Percentiles rank a stretch among this genome's conserved stretches.
phyloP scores from a whole-genome alignment of 2,329 filamentous ascomycete genomes.

The Aulographum hederae region DNA sequence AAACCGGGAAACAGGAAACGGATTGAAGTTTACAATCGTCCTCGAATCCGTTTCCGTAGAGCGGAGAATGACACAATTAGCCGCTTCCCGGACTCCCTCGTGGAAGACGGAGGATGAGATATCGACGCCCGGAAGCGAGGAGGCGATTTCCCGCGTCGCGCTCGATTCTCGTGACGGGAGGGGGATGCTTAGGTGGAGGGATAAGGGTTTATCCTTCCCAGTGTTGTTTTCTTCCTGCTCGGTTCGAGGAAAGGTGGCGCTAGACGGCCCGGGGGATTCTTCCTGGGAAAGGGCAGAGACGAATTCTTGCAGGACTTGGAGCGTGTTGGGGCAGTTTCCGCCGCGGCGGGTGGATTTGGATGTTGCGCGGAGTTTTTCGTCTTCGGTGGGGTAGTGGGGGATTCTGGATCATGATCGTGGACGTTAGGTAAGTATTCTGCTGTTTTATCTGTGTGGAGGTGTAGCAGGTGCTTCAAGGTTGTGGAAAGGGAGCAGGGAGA shows the following conservation, averaged over 20 bases:
- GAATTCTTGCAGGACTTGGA: slow-evolving; percentile 53
- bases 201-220: too few relatives aligned
- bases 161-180: slow-evolving; percentile 36
- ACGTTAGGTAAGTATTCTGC: background rate
- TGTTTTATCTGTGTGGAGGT: too few relatives aligned
- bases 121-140: slow-evolving; percentile 32
- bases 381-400: slow-evolving; percentile 48
- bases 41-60: slow-evolving; percentile 40
- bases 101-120: slow-evolving; percentile 43
- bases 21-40: slow-evolving; percentile 54
- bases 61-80: slow-evolving; percentile 52
- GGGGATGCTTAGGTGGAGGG: slow-evolving; percentile 22
- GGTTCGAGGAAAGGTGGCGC: too few relatives aligned
- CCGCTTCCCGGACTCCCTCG: slow-evolving; percentile 32
- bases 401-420: slow-evolving; percentile 32
- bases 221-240: too few relatives aligned
- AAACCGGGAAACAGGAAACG: too few relatives aligned
- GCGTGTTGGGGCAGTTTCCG: slow-evolving; percentile 54
- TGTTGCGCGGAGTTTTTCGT: slow-evolving; percentile 53
- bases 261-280: too few relatives aligned
- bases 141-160: slow-evolving; percentile 35
- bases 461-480: too few relatives aligned
- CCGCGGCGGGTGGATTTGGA: slow-evolving; percentile 41
- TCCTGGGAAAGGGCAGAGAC: slow-evolving; percentile 11
- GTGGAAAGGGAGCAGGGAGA: too few relatives aligned